A percentile compares a stretch with the other conserved stretches of the same genome.
These are phyloP conservation scores for Fusarium chlamydosporum DNA, from an alignment of 2,329 filamentous ascomycete species.

Conservation along the genomic window DNA sequence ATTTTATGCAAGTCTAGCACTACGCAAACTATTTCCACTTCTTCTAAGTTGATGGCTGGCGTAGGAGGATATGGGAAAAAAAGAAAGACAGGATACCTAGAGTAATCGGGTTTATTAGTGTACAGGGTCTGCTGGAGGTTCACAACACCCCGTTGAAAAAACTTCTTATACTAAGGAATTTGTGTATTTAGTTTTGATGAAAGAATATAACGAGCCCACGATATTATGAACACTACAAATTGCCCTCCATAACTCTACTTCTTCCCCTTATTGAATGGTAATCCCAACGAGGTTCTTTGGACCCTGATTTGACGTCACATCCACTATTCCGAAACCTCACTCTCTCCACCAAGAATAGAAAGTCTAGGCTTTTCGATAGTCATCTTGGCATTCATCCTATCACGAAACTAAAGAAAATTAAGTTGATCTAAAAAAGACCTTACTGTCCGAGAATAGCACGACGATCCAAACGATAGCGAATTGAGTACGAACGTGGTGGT, in stretches of 20 bases:
- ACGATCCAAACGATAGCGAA: constrained; percentile 2
- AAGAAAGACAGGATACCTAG: constrained; percentile 7
- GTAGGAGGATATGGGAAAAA: constrained; percentile 11
- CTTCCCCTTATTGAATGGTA: not conserved
- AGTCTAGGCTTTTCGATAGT: constrained; percentile 10
- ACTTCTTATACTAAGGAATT: constrained; percentile 28
- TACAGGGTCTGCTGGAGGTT: constrained; percentile 14
- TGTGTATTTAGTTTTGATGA: constrained; percentile 42
- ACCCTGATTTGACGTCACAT: constrained; percentile 46
- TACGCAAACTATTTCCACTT: constrained; percentile 34
- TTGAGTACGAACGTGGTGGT: constrained; percentile 35
- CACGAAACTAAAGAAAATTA: constrained; percentile 15
- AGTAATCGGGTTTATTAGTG: constrained; percentile 19
- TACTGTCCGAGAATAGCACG: constrained; percentile 21
- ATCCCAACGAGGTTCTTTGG: not conserved
- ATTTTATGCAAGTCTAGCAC: constrained; percentile 32
- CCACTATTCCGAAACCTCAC: not conserved
- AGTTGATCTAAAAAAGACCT: constrained; percentile 19
- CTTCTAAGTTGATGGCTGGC: constrained; percentile 23
- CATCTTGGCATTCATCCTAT: constrained; percentile 31
- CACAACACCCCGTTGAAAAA: constrained; percentile 14
- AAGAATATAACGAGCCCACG: constrained; percentile 45
- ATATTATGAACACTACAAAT: constrained; percentile 37
- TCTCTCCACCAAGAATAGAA: constrained; percentile 11
- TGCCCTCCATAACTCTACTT: not conserved